Base-by-base conservation (phyloP, 768 basidiomycete genomes). In the Trametopsis cervina region DNA sequence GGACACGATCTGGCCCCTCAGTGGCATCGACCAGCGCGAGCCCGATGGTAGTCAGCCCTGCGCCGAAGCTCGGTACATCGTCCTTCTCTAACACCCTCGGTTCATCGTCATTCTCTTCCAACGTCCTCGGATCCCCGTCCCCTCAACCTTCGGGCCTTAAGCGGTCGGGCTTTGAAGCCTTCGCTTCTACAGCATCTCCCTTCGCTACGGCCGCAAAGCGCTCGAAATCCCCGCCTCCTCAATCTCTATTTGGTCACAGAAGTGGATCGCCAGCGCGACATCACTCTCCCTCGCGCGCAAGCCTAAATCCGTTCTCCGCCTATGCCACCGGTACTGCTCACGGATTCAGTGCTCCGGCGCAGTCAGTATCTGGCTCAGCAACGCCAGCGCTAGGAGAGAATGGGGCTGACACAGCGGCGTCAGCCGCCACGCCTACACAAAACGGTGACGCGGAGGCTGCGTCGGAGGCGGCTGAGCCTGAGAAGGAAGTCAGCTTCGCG, bases 111-210 rank as follows among this genome's bases (percentile, higher is more conserved):
- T 41, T 52, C n/a, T 54, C 54, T 22, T 33, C 50, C 48, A 49
- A 48, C 36, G 37, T 46, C 41, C 35, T 22, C 10, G 18, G 40
- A 40, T 53, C 47, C 41, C 64, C 24, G 50, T 63, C n/a, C 60
- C 67, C 15, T 36, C 66, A 59, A 40, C 52, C 41, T 46, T 66
- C 73, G 15, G 63, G 71, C 35, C 64, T 69, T 10, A 81, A 80
- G 60, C 70, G 74, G 40, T 66, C 70, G 11, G 78, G 77, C 17
- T 81, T 81, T 51, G 78, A 77, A 55, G 77, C 79, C 0, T 81
- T 80, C 53, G 70, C 75, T 0, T 68, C 72, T 1, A 58, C 73
- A 1, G 52, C 70, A 10, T 80, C 80, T 13, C 77, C 80, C 4
- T 81, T 80, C 55, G 65, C 68, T 7, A 51, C 58, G 17, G 57